phyloP scores from a whole-genome alignment of 768 basidiomycete genomes.

The Boletus tomentosulus region DNA sequence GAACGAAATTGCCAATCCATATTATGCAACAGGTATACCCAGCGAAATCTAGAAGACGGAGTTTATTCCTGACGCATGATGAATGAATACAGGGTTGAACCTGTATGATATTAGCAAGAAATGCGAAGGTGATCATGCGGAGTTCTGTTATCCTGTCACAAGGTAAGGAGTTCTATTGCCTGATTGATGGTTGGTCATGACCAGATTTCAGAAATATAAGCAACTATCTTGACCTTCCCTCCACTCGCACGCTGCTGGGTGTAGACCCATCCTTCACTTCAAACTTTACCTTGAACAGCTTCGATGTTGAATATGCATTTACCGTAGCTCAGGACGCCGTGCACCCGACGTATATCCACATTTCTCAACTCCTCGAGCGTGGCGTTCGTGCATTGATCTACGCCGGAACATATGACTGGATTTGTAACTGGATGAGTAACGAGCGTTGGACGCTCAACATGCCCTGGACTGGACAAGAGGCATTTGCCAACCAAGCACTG shows the following conservation, averaged over 20 bases:
- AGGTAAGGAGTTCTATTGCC: slow-evolving; percentile 23
- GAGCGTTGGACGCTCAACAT: slow-evolving; percentile 70
- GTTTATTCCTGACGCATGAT: background rate
- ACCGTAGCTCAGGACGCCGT: slow-evolving; percentile 36
- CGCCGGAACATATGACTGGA: slow-evolving; percentile 74
- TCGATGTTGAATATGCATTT: slow-evolving; percentile 49
- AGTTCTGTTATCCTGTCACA: slow-evolving; percentile 59
- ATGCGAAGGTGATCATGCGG: slow-evolving; percentile 49
- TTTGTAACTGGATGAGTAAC: slow-evolving; percentile 78
- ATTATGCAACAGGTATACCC: slow-evolving; percentile 30
- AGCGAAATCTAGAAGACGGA: slow-evolving; percentile 2
- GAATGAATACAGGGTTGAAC: slow-evolving; percentile 38
- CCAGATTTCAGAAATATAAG: slow-evolving; percentile 44
- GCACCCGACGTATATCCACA: slow-evolving; percentile 31
- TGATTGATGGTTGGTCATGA: background rate
- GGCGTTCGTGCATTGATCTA: slow-evolving; percentile 71
- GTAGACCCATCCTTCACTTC: slow-evolving; percentile 46
- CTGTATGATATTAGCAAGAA: slow-evolving; percentile 67
- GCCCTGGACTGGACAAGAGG: slow-evolving; percentile 63
- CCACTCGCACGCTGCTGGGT: slow-evolving; percentile 54
- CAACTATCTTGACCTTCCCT: slow-evolving; percentile 57
- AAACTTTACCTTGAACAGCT: slow-evolving; percentile 40
- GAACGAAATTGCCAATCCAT: slow-evolving; percentile 33
- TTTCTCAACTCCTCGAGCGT: slow-evolving; percentile 62
- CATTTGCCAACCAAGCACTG: slow-evolving; percentile 46